Conservation (phyloP, 2,329 filamentous ascomycete species). For the Epichloe bromicola region DNA sequence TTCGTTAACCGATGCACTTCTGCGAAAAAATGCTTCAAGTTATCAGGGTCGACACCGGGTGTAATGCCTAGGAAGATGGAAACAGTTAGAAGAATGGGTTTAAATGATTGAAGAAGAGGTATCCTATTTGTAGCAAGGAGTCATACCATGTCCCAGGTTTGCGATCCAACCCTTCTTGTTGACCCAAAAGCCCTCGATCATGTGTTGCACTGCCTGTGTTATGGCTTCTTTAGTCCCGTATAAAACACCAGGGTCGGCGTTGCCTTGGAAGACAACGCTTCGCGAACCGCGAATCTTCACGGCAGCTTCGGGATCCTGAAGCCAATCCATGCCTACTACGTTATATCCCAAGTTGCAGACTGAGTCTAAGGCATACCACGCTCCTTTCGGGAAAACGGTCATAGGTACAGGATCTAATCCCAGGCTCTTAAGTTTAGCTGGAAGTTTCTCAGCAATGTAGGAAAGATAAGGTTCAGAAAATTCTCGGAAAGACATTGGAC, state of each 20-base stretch:
- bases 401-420: slow-evolving; percentile 75
- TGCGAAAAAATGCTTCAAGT: slow-evolving; percentile 85
- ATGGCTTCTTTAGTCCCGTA: slow-evolving; percentile 78
- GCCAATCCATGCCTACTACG: slow-evolving; percentile 90
- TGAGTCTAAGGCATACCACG: slow-evolving; percentile 85
- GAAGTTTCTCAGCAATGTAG: slow-evolving; percentile 72
- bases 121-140: not conserved
- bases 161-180: slow-evolving; percentile 91
- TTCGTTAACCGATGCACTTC: slow-evolving; percentile 68
- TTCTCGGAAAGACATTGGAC: slow-evolving; percentile 66
- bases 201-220: slow-evolving; percentile 66
- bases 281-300: slow-evolving; percentile 66
- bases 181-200: slow-evolving; percentile 72
- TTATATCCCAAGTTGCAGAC: slow-evolving; percentile 84
- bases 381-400: slow-evolving; percentile 96
- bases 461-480: slow-evolving; percentile 80
- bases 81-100: not conserved
- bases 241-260: slow-evolving; percentile 85
- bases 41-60: slow-evolving; percentile 84
- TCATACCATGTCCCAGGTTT: slow-evolving; percentile 78
- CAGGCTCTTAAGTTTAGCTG: slow-evolving; percentile 58
- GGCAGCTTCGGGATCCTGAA: slow-evolving; percentile 77
- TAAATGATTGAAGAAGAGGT: not conserved
- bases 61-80: slow-evolving; percentile 57
- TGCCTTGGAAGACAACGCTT: slow-evolving; percentile 73